A percentile compares a stretch with the other conserved stretches of the same genome.
phyloP scores from a whole-genome alignment of 768 basidiomycete genomes.

The Trametes maxima region DNA sequence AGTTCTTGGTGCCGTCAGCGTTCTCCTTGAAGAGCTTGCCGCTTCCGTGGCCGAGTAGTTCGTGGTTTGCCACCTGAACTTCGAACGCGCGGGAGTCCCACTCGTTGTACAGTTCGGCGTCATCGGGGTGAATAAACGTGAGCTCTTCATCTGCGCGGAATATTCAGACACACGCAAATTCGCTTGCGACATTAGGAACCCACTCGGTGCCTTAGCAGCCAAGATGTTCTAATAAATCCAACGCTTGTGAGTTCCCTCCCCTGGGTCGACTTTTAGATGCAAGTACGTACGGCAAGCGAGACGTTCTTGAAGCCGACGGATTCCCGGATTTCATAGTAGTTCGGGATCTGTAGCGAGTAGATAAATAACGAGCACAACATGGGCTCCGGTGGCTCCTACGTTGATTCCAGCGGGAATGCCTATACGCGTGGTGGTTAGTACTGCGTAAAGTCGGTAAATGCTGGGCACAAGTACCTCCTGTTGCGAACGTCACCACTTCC shows the following conservation, averaged over 20 bases:
- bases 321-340: slow-evolving; percentile 85
- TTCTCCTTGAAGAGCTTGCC: slow-evolving; percentile 83
- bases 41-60: slow-evolving; percentile 82
- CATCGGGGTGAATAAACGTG: slow-evolving; percentile 83
- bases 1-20: slow-evolving; percentile 78
- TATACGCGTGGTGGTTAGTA: slow-evolving; percentile 28
- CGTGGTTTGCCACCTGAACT: slow-evolving; percentile 89
- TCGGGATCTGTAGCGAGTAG: slow-evolving; percentile 34
- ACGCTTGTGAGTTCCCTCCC: background rate
- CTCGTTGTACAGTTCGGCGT: slow-evolving; percentile 68
- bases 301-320: slow-evolving; percentile 89
- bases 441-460: background rate
- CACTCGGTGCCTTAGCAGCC: slow-evolving; percentile 84
- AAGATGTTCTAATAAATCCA: slow-evolving; percentile 64
- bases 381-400: slow-evolving; percentile 41
- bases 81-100: slow-evolving; percentile 85
- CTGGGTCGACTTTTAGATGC: background rate
- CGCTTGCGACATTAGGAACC: slow-evolving; percentile 23
- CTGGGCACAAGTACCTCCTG: slow-evolving; percentile 57
- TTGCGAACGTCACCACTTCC: slow-evolving; percentile 81
- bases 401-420: slow-evolving; percentile 90
- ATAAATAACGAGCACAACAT: background rate
- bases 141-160: slow-evolving; percentile 63
- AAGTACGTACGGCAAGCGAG: slow-evolving; percentile 65
- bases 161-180: background rate